These are phyloP conservation scores for Spizellomyces sp. DNA, from an alignment of 192 early-diverging fungal species.

Conservation along the genomic window DNA sequence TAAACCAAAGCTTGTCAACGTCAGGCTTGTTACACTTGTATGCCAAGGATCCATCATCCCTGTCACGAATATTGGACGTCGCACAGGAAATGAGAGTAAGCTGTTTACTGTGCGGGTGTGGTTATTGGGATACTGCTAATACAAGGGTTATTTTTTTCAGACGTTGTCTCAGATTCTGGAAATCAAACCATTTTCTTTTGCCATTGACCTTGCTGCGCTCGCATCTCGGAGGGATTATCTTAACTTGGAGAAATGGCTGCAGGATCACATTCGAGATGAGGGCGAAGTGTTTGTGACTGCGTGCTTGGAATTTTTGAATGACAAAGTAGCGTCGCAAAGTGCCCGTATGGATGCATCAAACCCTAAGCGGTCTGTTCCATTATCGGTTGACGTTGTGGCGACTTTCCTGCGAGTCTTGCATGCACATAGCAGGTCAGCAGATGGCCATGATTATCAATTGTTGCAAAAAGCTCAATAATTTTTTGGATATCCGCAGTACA, in stretches of 20 bases:
- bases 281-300: conserved; percentile 68
- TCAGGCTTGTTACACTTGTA: conserved; percentile 73
- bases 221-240: conserved; percentile 77
- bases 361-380: conserved; percentile 44
- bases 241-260: conserved; percentile 85
- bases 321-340: conserved; percentile 48
- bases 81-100: conserved; percentile 70
- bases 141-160: conserved; percentile 34
- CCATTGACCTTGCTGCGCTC: conserved; percentile 79
- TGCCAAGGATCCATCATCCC: conserved; percentile 62
- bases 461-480: too few species aligned
- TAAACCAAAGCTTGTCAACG: conserved; percentile 57
- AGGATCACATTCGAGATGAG: conserved; percentile 66
- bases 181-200: conserved; percentile 64
- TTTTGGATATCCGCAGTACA: conserved; percentile 26
- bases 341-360: background rate
- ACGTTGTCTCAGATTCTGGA: conserved; percentile 73
- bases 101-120: conserved; percentile 37
- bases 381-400: conserved; percentile 67
- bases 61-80: conserved; percentile 73
- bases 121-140: background rate
- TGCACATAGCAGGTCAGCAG: conserved; percentile 2
- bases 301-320: conserved; percentile 74
- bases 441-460: too few species aligned
- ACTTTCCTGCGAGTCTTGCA: conserved; percentile 70